A percentile compares a stretch with the other conserved stretches of the same genome.
Evolutionary conservation across 176 grass and related monocot genomes (phyloP).

Genomic region (Avena sativa): DNA sequence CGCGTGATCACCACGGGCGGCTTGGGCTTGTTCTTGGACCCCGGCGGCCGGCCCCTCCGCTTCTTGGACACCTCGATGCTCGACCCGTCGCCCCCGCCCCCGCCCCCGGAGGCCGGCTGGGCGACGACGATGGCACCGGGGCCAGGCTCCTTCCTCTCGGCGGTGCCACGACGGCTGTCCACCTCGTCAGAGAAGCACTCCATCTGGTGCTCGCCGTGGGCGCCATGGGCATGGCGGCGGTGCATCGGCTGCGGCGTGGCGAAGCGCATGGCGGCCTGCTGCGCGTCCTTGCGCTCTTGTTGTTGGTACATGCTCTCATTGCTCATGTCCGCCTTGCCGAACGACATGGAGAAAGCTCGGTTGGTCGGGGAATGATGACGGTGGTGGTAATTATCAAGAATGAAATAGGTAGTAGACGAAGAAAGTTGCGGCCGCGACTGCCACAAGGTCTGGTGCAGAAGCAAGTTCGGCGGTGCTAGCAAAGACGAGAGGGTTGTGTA

Average conservation of each 20-base stretch:
- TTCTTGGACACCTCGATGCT: slow-evolving; percentile 80
- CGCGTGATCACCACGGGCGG: slow-evolving; percentile 90
- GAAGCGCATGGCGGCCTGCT: slow-evolving; percentile 32
- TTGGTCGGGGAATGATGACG: neutral
- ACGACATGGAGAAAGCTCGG: slow-evolving; percentile 41
- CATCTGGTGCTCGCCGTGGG: slow-evolving; percentile 41
- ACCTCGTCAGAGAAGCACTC: slow-evolving; percentile 81
- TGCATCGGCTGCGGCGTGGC: slow-evolving; percentile 30
- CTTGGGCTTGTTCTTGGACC: slow-evolving; percentile 97
- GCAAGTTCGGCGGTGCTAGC: neutral
- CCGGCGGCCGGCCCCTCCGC: slow-evolving; percentile 73
- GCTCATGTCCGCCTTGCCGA: slow-evolving; percentile 50
- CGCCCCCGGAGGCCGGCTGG: slow-evolving; percentile 28
- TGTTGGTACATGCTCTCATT: slow-evolving; percentile 62
- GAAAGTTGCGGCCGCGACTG: slow-evolving; percentile 29
- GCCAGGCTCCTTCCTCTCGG: slow-evolving; percentile 53
- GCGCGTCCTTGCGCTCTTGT: slow-evolving; percentile 56
- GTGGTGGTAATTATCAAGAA: neutral
- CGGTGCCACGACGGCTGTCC: slow-evolving; percentile 63
- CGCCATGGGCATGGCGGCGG: neutral
- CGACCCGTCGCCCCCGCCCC: slow-evolving; percentile 58
- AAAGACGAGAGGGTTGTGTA: slow-evolving; percentile 8
- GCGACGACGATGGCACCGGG: neutral
- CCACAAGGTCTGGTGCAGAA: neutral
- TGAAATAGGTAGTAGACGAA: neutral